Base-by-base conservation (phyloP, 139 green algal species). In the Chlorella sp. region DNA sequence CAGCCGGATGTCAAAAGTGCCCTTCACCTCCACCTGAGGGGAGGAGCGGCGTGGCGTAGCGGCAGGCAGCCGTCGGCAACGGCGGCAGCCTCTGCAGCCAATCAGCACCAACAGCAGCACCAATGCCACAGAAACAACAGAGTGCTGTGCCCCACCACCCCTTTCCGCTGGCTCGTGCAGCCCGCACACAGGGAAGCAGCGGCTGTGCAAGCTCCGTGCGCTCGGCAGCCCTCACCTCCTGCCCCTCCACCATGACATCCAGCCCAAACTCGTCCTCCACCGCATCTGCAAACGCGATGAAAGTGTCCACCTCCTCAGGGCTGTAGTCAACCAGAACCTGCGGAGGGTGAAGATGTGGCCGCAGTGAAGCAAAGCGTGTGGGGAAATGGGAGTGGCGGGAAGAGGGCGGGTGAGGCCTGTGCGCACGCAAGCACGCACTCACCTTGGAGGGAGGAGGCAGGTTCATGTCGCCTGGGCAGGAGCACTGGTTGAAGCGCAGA, bases 311-410 rank as follows among this genome's bases (percentile, higher is more conserved):
- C 51, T 75, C 69, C 0, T 53, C 53, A 1, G 38, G 69, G 1
- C 53, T 12, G 17, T 75, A 75, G 38, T 75, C 69, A 27, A 75
- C 69, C 69, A 75, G 29, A 27, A 75, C 69, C 69, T 75, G 67
- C 8, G 1, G 8, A 36, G 25, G 40, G 27, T 12, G 11, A 36
- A 3, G 25, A 11, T 15, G 59, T 23, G 23, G 41, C 64, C 38
- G 64, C 5, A 38, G 38, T 35, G 27, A n/a, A 36, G 53, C 27
- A 7, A n/a, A 61, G 53, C 27, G 31, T 23, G 53, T 11, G 51
- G 51, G 6, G 17, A 6, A 27, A 33, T 19, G 12, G 15, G 12
- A 23, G 12, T 23, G 51, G 9, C 12, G 51, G 51, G 51, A 6
- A 17, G 51, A 27, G 51, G 51, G 51, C 21, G 29, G 12, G 11